Evolutionary conservation across 768 basidiomycete species (phyloP).

Genomic region (Leucosporidium scottii): DNA sequence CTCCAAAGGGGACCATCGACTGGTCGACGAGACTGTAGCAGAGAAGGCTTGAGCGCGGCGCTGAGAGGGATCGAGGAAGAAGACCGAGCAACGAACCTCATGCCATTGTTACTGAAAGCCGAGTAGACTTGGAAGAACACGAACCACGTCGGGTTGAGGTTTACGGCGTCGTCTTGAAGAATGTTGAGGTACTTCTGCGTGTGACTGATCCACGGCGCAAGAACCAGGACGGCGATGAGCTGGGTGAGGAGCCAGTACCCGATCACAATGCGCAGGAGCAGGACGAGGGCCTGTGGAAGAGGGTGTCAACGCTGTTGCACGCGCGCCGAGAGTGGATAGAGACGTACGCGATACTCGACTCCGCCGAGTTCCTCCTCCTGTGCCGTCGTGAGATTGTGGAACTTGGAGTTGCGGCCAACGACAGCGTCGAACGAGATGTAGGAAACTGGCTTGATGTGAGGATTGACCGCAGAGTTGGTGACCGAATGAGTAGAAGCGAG

Average conservation of each 20-base stretch:
- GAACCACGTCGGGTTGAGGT: constrained; percentile 47
- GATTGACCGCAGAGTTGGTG: constrained; percentile 42
- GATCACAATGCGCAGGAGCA: constrained; percentile 34
- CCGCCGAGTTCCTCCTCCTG: constrained; percentile 89
- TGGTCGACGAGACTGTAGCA: constrained; percentile 50
- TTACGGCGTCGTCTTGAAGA: constrained; percentile 8
- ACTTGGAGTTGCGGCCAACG: constrained; percentile 40
- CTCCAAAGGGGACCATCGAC: constrained; percentile 87
- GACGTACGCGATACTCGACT: constrained; percentile 65
- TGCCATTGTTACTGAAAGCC: constrained; percentile 65
- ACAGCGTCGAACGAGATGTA: constrained; percentile 78
- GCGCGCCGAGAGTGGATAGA: not conserved
- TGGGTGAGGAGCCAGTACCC: constrained; percentile 66
- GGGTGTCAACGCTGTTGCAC: too few relatives aligned
- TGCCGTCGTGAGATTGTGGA: constrained; percentile 58
- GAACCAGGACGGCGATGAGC: constrained; percentile 60
- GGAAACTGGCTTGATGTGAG: constrained; percentile 49
- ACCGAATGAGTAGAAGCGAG: constrained; percentile 40
- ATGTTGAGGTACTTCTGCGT: constrained; percentile 34
- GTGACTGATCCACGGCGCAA: constrained; percentile 72
- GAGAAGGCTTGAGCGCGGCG: not conserved
- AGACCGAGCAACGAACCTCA: constrained; percentile 35
- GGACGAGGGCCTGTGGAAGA: constrained; percentile 28
- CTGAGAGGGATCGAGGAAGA: not conserved
- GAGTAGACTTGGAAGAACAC: constrained; percentile 27